Conservation (phyloP, 192 early-diverging fungal genomes). For the Gonapodya sp. region DNA sequence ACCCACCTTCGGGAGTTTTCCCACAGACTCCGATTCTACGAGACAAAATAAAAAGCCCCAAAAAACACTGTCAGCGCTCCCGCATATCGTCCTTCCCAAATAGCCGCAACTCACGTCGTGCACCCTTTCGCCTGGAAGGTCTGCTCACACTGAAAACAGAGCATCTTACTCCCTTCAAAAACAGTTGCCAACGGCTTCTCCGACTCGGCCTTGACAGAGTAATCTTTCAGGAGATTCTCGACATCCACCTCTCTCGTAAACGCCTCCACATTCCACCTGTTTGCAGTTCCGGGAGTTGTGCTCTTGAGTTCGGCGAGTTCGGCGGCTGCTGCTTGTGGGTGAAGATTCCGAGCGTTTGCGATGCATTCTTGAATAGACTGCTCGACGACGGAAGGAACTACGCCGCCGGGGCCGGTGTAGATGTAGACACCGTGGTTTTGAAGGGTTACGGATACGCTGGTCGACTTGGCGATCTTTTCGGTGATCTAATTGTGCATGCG, state of each 20-base stretch:
- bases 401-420: constrained; percentile 9
- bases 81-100: not conserved
- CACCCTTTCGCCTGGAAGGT: constrained; percentile 8
- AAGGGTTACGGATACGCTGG: not conserved
- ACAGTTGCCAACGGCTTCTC: constrained; percentile 4
- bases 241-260: constrained; percentile 11
- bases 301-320: constrained; percentile 7
- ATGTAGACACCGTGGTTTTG: constrained; percentile 1
- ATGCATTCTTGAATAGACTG: not conserved
- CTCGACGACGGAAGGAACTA: not conserved
- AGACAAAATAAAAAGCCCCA: not conserved
- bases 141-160: constrained; percentile 7
- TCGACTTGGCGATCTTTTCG: not conserved
- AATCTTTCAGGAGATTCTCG: constrained; percentile 8
- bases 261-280: constrained; percentile 8
- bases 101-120: constrained; percentile 5
- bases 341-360: not conserved
- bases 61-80: no score
- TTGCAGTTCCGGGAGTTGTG: not conserved
- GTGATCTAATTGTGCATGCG: not conserved
- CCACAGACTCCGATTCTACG: constrained; percentile 3
- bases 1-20: constrained; percentile 1
- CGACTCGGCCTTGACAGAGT: not conserved
- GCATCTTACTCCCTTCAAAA: constrained; percentile 5
- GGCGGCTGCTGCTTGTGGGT: constrained; percentile 7